These are phyloP conservation scores for Ophiostoma triangulosporum DNA, from an alignment of 2,329 filamentous ascomycete genomes.

Conservation along the genomic window DNA sequence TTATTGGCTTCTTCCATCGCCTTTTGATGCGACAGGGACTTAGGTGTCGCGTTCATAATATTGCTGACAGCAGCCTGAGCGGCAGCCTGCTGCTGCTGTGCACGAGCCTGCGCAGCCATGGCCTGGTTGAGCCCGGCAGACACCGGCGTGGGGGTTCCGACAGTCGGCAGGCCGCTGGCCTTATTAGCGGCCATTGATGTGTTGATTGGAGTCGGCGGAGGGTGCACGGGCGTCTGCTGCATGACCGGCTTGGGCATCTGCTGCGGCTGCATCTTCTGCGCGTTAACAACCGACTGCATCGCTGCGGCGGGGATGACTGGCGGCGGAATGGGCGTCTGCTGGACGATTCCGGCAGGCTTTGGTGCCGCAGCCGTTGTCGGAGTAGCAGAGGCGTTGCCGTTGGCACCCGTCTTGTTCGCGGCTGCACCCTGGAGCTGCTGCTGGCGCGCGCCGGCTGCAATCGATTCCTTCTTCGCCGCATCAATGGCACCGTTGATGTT, in stretches of 20 bases:
- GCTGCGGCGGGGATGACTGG: conserved; percentile 13
- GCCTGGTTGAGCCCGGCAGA: conserved; percentile 17
- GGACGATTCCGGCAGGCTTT: conserved; percentile 8
- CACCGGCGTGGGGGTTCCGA: conserved; percentile 35
- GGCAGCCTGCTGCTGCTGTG: conserved; percentile 1
- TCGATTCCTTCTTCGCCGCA: conserved; percentile 31
- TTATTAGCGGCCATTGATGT: conserved; percentile 28
- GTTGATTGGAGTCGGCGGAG: conserved; percentile 32
- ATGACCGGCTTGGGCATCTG: conserved; percentile 15
- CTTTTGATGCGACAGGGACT: conserved; percentile 34
- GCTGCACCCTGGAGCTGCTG: conserved; percentile 11
- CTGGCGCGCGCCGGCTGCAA: conserved; percentile 17
- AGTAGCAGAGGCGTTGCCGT: background rate
- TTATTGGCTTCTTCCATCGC: conserved; percentile 37
- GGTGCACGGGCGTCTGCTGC: conserved; percentile 16
- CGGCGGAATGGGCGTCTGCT: conserved; percentile 15
- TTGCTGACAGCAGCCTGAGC: conserved; percentile 1
- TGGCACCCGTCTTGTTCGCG: conserved; percentile 6
- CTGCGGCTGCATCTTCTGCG: conserved; percentile 10
- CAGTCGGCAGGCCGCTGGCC: conserved; percentile 19
- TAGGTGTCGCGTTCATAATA: conserved; percentile 24
- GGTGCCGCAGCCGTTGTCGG: background rate
- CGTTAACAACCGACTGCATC: conserved; percentile 9
- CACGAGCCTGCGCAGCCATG: background rate
- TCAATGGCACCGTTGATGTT: conserved; percentile 32